Evolutionary conservation across 192 early-diverging fungal genomes (phyloP).

Genomic region (Coemansia sp.): DNA sequence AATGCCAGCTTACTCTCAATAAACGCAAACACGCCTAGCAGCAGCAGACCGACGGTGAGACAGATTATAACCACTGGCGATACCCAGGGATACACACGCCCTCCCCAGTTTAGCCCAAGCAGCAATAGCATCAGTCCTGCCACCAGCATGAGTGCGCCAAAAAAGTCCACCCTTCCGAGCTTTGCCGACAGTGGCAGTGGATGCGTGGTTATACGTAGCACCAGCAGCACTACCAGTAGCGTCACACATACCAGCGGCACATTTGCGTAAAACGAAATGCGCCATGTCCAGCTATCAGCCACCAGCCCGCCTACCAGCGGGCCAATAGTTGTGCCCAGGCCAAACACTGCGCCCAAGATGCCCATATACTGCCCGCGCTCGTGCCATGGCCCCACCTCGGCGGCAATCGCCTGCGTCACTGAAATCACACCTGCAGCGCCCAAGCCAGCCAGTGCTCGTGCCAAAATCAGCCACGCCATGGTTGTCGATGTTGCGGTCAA

Average conservation of each 20-base stretch:
- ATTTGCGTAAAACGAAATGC: constrained; percentile 84
- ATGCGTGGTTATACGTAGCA: constrained; percentile 56
- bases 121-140: constrained; percentile 63
- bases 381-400: constrained; percentile 56
- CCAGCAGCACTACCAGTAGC: constrained; percentile 47
- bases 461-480: constrained; percentile 56
- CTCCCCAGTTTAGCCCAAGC: constrained; percentile 74
- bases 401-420: constrained; percentile 61
- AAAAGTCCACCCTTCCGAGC: constrained; percentile 57
- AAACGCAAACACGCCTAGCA: constrained; percentile 60
- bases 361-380: constrained; percentile 78
- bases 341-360: constrained; percentile 69
- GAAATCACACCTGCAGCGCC: constrained; percentile 63
- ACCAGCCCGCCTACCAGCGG: constrained; percentile 80
- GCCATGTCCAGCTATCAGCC: constrained; percentile 65
- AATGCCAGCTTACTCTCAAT: constrained; percentile 68
- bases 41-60: constrained; percentile 57
- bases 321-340: constrained; percentile 69
- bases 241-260: constrained; percentile 70
- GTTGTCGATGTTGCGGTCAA: constrained; percentile 52
- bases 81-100: constrained; percentile 67
- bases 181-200: constrained; percentile 44
- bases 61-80: constrained; percentile 59
- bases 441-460: constrained; percentile 52
- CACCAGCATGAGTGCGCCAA: constrained; percentile 62